phyloP scores from a whole-genome alignment of 2,329 filamentous ascomycete species.

The Colletotrichum somersetense region DNA sequence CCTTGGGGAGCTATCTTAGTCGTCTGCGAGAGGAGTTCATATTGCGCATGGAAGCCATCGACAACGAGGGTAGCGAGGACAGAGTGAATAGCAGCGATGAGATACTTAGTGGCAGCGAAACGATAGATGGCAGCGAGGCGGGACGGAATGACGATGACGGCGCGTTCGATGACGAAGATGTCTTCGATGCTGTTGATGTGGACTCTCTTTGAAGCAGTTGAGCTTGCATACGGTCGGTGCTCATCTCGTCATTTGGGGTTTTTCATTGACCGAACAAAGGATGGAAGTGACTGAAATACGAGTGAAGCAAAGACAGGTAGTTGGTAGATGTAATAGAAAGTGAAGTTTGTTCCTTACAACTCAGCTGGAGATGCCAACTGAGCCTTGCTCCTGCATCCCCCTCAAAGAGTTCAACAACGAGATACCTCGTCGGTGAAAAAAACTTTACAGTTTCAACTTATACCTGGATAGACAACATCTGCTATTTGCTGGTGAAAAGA shows the following conservation, averaged over 20 bases:
- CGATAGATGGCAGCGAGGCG: neutral
- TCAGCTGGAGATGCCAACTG: neutral
- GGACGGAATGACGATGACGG: neutral
- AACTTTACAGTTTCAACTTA: neutral
- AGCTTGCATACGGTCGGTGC: no score
- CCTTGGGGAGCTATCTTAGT: slow-evolving; percentile 73
- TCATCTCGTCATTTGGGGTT: neutral
- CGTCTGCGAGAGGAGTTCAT: slow-evolving; percentile 82
- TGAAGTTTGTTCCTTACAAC: neutral
- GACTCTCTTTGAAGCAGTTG: slow-evolving; percentile 14
- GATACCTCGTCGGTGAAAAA: neutral
- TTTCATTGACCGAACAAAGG: neutral
- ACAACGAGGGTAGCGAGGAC: slow-evolving; percentile 47
- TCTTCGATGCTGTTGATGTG: slow-evolving; percentile 15
- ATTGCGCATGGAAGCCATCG: slow-evolving; percentile 75
- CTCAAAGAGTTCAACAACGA: neutral
- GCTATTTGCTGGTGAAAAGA: neutral
- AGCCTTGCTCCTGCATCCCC: neutral
- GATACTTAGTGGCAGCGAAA: neutral
- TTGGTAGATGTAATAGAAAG: neutral
- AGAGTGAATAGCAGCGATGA: neutral
- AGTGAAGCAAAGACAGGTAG: neutral
- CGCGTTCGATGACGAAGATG: slow-evolving; percentile 13
- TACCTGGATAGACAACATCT: no score
- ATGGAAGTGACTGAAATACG: no score